Conservation (phyloP, 1,139 yeast species). For the Taiozyma sp. region DNA sequence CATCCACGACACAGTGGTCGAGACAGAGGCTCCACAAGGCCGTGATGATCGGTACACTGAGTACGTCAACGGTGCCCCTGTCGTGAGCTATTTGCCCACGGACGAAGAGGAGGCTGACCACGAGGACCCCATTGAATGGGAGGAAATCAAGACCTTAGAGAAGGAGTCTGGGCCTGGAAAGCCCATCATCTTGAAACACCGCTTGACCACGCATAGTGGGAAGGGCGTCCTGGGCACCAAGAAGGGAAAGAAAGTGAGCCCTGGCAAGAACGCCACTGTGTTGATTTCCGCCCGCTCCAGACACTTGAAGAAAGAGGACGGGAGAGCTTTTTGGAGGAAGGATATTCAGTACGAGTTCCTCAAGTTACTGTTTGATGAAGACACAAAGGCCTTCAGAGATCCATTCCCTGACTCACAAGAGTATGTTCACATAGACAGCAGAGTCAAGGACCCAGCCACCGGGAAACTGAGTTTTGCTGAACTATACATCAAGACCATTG, state of each 20-base stretch:
- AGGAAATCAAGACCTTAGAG: constrained; percentile 1
- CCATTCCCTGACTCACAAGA: constrained; percentile 28
- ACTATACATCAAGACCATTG: constrained; percentile 74
- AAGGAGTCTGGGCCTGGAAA: neutral
- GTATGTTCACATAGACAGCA: constrained; percentile 18
- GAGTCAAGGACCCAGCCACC: constrained; percentile 7
- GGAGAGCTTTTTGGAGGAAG: constrained; percentile 85
- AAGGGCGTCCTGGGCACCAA: constrained; percentile 3
- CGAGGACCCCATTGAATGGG: neutral
- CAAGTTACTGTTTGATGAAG: constrained; percentile 57
- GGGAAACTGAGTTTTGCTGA: constrained; percentile 74
- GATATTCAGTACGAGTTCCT: constrained; percentile 88
- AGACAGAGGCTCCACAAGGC: neutral
- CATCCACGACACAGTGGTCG: constrained; percentile 3
- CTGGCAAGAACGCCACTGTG: constrained; percentile 12
- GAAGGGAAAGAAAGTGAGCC: constrained; percentile 13
- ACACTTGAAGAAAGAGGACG: constrained; percentile 85
- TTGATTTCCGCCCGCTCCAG: constrained; percentile 39
- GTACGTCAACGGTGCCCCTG: neutral
- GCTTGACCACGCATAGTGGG: constrained; percentile 1
- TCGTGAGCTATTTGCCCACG: neutral
- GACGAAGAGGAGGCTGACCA: neutral
- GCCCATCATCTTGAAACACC: constrained; percentile 5
- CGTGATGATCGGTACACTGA: neutral
- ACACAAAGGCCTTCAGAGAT: constrained; percentile 65